Conservation (phyloP, 1,284 basidiomycete genomes). For the Tylopilus sp. region DNA sequence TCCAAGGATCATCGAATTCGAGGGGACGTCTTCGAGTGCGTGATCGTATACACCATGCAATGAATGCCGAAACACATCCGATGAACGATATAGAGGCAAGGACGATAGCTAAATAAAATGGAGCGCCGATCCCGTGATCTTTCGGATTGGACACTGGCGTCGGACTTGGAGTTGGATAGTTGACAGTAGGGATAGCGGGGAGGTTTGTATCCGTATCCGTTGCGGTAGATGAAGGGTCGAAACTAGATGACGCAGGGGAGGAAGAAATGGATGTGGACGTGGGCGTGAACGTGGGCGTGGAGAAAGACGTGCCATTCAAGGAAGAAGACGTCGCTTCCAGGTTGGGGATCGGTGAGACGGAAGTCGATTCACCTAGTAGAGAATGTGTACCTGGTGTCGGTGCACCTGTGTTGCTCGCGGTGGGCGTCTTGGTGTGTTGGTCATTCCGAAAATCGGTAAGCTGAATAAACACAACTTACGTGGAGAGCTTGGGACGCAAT, state of each 20-base stretch:
- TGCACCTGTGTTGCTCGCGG: conserved; percentile 1
- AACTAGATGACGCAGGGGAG: conserved; percentile 7
- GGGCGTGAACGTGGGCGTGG: neutral
- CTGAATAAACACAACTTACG: conserved; percentile 6
- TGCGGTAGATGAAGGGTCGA: conserved; percentile 1
- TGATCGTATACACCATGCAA: conserved; percentile 34
- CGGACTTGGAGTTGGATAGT: conserved; percentile 22
- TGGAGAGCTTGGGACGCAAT: conserved; percentile 2
- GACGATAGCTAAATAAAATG: conserved; percentile 36
- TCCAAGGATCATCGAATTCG: conserved; percentile 31
- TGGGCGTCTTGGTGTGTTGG: conserved; percentile 10
- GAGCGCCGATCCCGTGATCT: conserved; percentile 29
- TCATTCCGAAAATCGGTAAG: neutral
- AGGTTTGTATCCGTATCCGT: conserved; percentile 22
- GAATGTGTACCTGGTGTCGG: conserved; percentile 5
- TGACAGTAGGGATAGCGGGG: conserved; percentile 26
- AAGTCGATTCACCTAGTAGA: neutral
- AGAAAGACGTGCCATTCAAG: conserved; percentile 2
- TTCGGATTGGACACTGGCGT: conserved; percentile 18
- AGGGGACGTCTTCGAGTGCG: conserved; percentile 16
- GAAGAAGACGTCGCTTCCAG: conserved; percentile 20
- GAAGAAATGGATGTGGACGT: neutral
- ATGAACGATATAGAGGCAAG: conserved; percentile 30
- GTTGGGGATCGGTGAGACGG: conserved; percentile 16
- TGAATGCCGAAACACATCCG: conserved; percentile 31